Evolutionary conservation across 495 filamentous ascomycete species (phyloP).

Genomic region (Tuber brumale): DNA sequence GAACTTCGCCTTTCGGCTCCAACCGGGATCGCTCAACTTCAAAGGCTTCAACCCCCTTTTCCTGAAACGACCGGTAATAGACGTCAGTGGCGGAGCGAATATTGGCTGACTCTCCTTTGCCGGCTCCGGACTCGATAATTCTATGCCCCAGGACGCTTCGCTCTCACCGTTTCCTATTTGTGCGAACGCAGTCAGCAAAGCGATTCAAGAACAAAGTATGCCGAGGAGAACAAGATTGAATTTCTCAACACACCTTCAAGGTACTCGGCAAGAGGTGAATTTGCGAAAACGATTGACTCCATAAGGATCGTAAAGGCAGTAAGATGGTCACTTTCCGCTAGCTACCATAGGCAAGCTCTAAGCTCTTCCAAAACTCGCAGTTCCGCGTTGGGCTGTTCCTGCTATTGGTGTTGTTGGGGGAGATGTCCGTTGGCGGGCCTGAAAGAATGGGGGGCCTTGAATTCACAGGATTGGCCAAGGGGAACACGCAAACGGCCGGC

Average conservation of each 20-base stretch:
- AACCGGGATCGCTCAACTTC: slow-evolving; percentile 30
- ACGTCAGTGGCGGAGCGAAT: slow-evolving; percentile 41
- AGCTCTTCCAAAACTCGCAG: neutral
- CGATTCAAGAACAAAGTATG: slow-evolving; percentile 8
- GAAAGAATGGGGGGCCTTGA: neutral
- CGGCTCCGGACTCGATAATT: slow-evolving; percentile 33
- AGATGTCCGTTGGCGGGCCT: neutral
- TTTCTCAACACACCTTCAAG: slow-evolving; percentile 64
- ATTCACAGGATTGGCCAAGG: neutral
- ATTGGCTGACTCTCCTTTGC: slow-evolving; percentile 22
- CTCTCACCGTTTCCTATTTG: slow-evolving; percentile 48
- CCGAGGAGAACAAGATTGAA: slow-evolving; percentile 29
- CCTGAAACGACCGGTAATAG: slow-evolving; percentile 39
- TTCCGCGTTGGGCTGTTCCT: neutral
- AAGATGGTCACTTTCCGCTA: slow-evolving; percentile 24
- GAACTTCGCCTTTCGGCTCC: slow-evolving; percentile 29
- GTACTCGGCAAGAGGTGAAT: slow-evolving; percentile 86
- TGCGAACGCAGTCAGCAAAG: slow-evolving; percentile 28
- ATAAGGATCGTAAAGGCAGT: slow-evolving; percentile 48
- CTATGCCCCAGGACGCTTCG: slow-evolving; percentile 47
- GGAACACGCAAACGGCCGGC: neutral
- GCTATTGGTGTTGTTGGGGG: neutral
- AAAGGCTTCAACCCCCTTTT: slow-evolving; percentile 28
- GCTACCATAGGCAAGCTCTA: slow-evolving; percentile 24
- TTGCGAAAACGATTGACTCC: slow-evolving; percentile 87